Evolutionary conservation across 2,329 filamentous ascomycete species (phyloP).

Genomic region (Coleophoma eucalyptorum): DNA sequence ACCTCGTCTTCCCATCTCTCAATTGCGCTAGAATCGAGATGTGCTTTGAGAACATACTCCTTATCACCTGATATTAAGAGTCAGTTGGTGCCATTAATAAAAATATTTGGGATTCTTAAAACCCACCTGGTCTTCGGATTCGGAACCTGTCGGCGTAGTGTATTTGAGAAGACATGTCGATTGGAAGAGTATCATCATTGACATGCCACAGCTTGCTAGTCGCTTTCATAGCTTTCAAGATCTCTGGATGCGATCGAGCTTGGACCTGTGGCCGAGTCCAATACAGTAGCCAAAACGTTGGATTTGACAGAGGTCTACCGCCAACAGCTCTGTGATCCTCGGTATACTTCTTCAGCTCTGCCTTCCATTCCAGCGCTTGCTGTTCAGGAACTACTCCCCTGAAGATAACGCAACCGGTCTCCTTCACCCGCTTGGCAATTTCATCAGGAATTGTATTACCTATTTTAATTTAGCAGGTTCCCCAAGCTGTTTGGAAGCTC

Average conservation of each 20-base stretch:
- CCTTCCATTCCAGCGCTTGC: no score
- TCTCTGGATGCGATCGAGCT: conserved; percentile 58
- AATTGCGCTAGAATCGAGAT: conserved; percentile 67
- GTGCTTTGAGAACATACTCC: conserved; percentile 64
- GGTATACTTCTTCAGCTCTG: conserved; percentile 46
- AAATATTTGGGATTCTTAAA: no score
- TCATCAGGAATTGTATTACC: no score
- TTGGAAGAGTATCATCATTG: conserved; percentile 35
- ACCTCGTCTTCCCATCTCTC: conserved; percentile 68
- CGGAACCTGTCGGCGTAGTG: conserved; percentile 33
- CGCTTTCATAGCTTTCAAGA: conserved; percentile 54
- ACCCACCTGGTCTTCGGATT: conserved; percentile 35
- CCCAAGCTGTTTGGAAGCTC: no score
- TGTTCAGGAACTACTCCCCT: no score
- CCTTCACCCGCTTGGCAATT: no score
- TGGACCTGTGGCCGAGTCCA: conserved; percentile 65
- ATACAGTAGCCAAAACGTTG: conserved; percentile 69
- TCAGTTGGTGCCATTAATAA: no score
- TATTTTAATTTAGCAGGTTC: no score
- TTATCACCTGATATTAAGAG: conserved; percentile 50
- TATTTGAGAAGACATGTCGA: conserved; percentile 29
- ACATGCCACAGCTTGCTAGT: conserved; percentile 47
- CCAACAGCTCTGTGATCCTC: conserved; percentile 52
- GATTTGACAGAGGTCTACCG: conserved; percentile 60
- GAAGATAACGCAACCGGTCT: no score